These are phyloP conservation scores for Salix exigua DNA, from an alignment of 345 rosid species.

Conservation along the genomic window DNA sequence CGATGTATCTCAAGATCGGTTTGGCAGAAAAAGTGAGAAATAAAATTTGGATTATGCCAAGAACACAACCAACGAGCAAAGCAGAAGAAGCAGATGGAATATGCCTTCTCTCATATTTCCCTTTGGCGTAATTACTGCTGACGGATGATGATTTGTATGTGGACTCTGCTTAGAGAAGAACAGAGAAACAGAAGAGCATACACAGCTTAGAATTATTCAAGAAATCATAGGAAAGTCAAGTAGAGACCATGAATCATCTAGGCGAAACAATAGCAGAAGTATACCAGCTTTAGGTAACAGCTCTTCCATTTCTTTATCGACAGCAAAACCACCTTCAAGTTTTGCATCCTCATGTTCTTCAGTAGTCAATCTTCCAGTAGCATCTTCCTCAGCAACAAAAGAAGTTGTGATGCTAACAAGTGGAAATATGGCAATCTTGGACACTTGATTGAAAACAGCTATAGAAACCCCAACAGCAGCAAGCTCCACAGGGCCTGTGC, in stretches of 20 bases:
- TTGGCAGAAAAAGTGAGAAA: conserved; percentile 18
- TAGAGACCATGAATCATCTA: background rate
- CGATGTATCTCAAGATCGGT: conserved; percentile 24
- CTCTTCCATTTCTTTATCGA: conserved; percentile 17
- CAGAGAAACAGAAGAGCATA: background rate
- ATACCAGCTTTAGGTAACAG: conserved; percentile 17
- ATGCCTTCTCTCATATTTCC: conserved; percentile 13
- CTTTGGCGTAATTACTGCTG: background rate
- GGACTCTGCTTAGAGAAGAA: conserved; percentile 19
- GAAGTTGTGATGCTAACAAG: conserved; percentile 33
- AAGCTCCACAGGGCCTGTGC: conserved; percentile 25
- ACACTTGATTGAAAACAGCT: conserved; percentile 30
- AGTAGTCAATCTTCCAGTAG: conserved; percentile 1
- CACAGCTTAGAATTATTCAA: background rate
- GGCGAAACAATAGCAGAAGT: background rate
- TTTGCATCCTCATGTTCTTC: conserved; percentile 3
- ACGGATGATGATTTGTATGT: conserved; percentile 7
- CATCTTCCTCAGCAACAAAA: conserved; percentile 29
- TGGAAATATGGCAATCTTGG: conserved; percentile 33
- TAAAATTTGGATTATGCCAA: conserved; percentile 24
- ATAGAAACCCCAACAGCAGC: conserved; percentile 34
- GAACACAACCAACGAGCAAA: conserved; percentile 23
- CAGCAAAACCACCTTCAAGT: conserved; percentile 14
- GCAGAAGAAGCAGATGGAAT: conserved; percentile 38
- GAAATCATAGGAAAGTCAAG: background rate